phyloP scores from a whole-genome alignment of 352 stramenopile species.

The Chrysophaeum taylorii region DNA sequence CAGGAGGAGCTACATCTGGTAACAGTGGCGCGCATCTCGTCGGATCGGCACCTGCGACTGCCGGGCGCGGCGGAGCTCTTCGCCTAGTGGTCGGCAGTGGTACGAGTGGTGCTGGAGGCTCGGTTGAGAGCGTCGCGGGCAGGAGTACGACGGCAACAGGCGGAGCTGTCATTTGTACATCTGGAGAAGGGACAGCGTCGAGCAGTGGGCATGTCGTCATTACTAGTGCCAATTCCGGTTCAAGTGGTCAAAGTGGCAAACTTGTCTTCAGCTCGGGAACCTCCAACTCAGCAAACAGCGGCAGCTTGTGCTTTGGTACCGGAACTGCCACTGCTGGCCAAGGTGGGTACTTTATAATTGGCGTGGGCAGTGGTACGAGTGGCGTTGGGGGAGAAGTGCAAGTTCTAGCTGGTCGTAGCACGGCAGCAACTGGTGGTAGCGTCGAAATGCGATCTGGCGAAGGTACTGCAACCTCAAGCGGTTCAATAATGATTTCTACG shows the following conservation, averaged over 20 bases:
- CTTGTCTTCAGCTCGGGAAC: slow-evolving; percentile 25
- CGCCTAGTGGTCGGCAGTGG: slow-evolving; percentile 22
- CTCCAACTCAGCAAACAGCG: slow-evolving; percentile 24
- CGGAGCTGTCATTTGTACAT: too few species aligned
- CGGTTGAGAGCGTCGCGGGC: slow-evolving; percentile 14
- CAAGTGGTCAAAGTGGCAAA: slow-evolving; percentile 19
- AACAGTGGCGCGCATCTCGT: slow-evolving; percentile 21
- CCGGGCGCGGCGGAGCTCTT: slow-evolving; percentile 19
- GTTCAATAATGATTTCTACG: slow-evolving; percentile 27
- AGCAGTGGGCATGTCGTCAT: slow-evolving; percentile 25
- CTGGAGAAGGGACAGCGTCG: background rate
- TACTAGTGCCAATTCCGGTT: background rate
- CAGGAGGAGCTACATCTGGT: slow-evolving; percentile 16
- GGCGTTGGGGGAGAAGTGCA: slow-evolving; percentile 15
- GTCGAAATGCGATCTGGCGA: background rate
- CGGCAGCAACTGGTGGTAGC: slow-evolving; percentile 11
- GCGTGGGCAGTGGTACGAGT: slow-evolving; percentile 19
- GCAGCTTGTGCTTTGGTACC: slow-evolving; percentile 18
- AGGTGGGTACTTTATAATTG: slow-evolving; percentile 20
- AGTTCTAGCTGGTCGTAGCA: slow-evolving; percentile 17
- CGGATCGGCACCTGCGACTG: slow-evolving; percentile 14
- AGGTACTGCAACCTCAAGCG: slow-evolving; percentile 14
- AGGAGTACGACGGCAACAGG: too few species aligned
- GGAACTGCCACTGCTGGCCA: slow-evolving; percentile 13
- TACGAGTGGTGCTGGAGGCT: slow-evolving; percentile 5